These are phyloP conservation scores for Acrocalymma vagum DNA, from an alignment of 2,329 filamentous ascomycete genomes.

Conservation along the genomic window DNA sequence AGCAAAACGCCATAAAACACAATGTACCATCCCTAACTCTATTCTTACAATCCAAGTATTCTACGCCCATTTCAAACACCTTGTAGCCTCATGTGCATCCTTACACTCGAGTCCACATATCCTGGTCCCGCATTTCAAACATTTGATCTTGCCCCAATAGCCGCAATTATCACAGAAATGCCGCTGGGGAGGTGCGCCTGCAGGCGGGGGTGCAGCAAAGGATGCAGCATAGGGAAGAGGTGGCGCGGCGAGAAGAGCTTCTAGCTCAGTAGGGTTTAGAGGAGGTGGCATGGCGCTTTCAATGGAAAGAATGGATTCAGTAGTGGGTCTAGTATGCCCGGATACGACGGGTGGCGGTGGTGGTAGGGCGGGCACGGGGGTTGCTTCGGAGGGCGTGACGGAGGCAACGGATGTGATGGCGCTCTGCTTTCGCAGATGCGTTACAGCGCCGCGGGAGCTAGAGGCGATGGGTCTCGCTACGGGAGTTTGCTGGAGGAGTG, in stretches of 20 bases:
- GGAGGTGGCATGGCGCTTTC: conserved; percentile 65
- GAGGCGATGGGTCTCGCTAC: conserved; percentile 25
- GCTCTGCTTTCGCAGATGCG: conserved; percentile 31
- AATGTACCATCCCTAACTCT: background rate
- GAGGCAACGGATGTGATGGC: conserved; percentile 32
- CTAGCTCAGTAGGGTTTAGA: conserved; percentile 69
- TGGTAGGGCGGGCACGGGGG: conserved; percentile 24
- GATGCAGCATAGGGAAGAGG: conserved; percentile 75
- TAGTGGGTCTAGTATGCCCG: conserved; percentile 7
- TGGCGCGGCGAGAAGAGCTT: conserved; percentile 68
- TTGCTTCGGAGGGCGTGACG: conserved; percentile 37
- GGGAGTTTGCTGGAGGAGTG: conserved; percentile 52
- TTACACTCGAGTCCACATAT: conserved; percentile 82
- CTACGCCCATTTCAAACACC: conserved; percentile 55
- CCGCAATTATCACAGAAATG: conserved; percentile 82
- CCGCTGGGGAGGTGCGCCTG: conserved; percentile 60
- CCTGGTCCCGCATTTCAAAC: conserved; percentile 78
- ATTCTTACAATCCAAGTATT: too few relatives aligned
- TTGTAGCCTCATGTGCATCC: conserved; percentile 74
- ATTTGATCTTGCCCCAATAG: conserved; percentile 81
- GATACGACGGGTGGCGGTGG: conserved; percentile 1
- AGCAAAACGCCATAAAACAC: background rate
- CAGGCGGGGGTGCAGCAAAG: conserved; percentile 50
- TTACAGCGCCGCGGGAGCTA: conserved; percentile 16
- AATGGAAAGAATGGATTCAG: conserved; percentile 63